These are phyloP conservation scores for Calonectria multiphialidica DNA, from an alignment of 2,329 filamentous ascomycete species.

Conservation along the genomic window DNA sequence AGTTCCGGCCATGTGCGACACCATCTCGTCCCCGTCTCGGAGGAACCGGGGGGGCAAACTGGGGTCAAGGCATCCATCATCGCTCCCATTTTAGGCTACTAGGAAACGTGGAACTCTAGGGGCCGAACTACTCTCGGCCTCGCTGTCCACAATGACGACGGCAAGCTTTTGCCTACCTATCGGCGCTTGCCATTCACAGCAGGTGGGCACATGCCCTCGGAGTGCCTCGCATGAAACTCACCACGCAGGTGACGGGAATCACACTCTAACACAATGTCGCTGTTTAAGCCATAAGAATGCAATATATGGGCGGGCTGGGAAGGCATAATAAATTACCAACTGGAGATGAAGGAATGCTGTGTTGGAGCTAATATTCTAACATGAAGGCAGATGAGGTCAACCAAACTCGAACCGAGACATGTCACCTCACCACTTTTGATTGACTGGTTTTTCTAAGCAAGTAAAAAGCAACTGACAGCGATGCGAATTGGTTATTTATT, in stretches of 20 bases:
- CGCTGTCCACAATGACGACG: background rate
- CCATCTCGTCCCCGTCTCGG: background rate
- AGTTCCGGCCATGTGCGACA: slow-evolving; percentile 7
- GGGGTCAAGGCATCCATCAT: slow-evolving; percentile 1
- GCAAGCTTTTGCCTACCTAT: background rate
- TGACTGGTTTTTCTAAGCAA: too few species aligned
- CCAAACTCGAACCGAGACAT: too few species aligned
- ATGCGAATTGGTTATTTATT: too few species aligned
- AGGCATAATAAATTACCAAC: too few species aligned
- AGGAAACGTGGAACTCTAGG: background rate
- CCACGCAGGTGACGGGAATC: background rate
- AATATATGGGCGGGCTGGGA: background rate
- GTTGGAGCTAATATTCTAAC: too few species aligned
- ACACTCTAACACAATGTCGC: too few species aligned
- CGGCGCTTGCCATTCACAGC: background rate
- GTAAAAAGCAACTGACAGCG: too few species aligned
- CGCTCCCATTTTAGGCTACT: background rate
- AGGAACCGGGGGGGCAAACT: background rate
- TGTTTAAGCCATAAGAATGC: background rate
- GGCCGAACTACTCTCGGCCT: background rate
- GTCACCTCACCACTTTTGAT: too few species aligned
- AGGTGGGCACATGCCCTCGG: background rate
- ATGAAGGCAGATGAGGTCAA: too few species aligned
- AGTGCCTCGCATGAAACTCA: background rate
- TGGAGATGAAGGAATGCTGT: too few species aligned